phyloP scores from a whole-genome alignment of 2,329 filamentous ascomycete genomes.

The Pseudopyricularia javanii region DNA sequence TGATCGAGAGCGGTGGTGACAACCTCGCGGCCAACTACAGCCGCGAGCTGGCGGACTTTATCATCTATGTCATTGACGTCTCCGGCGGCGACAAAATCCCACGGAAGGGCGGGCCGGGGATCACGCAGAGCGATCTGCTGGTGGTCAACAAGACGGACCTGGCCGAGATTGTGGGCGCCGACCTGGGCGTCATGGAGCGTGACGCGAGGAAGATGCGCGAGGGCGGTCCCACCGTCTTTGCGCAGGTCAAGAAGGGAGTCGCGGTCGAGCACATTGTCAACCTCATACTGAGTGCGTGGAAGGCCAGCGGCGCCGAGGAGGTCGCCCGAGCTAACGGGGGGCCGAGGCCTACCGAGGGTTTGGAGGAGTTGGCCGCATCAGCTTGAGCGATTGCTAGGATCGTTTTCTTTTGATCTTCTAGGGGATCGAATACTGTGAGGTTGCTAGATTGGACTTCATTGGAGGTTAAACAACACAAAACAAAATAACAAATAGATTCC shows the following conservation, averaged over 20 bases:
- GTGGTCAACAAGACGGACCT: slow-evolving; percentile 97
- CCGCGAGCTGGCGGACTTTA: slow-evolving; percentile 89
- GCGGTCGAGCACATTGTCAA: slow-evolving; percentile 79
- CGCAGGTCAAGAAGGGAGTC: slow-evolving; percentile 87
- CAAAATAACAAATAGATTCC: neutral
- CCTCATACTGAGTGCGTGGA: slow-evolving; percentile 85
- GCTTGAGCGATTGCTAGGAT: slow-evolving; percentile 8
- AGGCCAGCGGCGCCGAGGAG: slow-evolving; percentile 67
- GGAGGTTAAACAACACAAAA: neutral
- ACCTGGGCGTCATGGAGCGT: slow-evolving; percentile 85
- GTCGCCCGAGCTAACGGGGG: slow-evolving; percentile 41
- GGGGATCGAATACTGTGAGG: slow-evolving; percentile 1
- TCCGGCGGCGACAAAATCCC: slow-evolving; percentile 94
- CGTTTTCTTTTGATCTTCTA: neutral
- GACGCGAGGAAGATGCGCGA: slow-evolving; percentile 92
- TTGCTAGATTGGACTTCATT: neutral
- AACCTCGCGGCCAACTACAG: slow-evolving; percentile 97
- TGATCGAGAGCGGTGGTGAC: slow-evolving; percentile 93
- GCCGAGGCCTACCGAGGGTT: slow-evolving; percentile 41
- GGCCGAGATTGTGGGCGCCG: slow-evolving; percentile 72
- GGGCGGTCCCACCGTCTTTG: slow-evolving; percentile 89
- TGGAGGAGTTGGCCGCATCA: slow-evolving; percentile 29
- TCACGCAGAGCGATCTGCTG: slow-evolving; percentile 88
- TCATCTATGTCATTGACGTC: slow-evolving; percentile 98
- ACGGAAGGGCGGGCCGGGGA: slow-evolving; percentile 88